These are phyloP conservation scores for Gremmenia infestans DNA, from an alignment of 2,329 filamentous ascomycete species.

Conservation along the genomic window DNA sequence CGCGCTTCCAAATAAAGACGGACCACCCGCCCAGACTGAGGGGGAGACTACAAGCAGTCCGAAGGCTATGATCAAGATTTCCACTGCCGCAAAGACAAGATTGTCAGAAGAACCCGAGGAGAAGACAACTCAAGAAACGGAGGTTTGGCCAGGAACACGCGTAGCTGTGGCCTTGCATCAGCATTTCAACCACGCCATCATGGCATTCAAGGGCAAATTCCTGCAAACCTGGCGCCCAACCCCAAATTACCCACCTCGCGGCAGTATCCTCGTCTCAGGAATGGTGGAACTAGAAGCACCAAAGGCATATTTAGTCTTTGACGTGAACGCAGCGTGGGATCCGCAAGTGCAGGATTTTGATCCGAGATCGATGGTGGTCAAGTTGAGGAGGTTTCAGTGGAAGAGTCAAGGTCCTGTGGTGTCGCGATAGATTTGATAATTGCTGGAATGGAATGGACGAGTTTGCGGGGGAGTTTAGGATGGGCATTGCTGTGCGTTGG, in stretches of 20 bases:
- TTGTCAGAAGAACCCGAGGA: slow-evolving; percentile 3
- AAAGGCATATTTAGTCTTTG: slow-evolving; percentile 43
- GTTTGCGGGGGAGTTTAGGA: too few relatives aligned
- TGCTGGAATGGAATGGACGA: too few relatives aligned
- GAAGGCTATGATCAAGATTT: slow-evolving; percentile 6
- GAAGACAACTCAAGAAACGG: slow-evolving; percentile 8
- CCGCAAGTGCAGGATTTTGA: slow-evolving; percentile 43
- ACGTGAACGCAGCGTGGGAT: slow-evolving; percentile 51
- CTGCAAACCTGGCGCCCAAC: slow-evolving; percentile 43
- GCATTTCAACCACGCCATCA: slow-evolving; percentile 23
- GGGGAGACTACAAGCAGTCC: slow-evolving; percentile 9
- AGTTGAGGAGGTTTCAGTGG: slow-evolving; percentile 41
- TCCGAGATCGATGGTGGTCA: slow-evolving; percentile 32
- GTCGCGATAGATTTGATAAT: too few relatives aligned
- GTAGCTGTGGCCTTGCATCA: slow-evolving; percentile 13
- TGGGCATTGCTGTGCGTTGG: too few relatives aligned
- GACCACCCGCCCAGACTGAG: slow-evolving; percentile 7
- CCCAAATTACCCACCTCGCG: slow-evolving; percentile 41
- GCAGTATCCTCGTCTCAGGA: slow-evolving; percentile 49
- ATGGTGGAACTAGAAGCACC: slow-evolving; percentile 48
- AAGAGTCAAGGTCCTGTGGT: slow-evolving; percentile 34
- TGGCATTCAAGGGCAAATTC: slow-evolving; percentile 26
- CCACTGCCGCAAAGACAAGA: slow-evolving; percentile 6
- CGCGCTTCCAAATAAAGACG: slow-evolving; percentile 16
- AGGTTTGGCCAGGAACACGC: background rate